Percentiles rank a stretch among this genome's conserved stretches.
phyloP scores from a whole-genome alignment of 1,139 yeast genomes.

The Barnettozyma hawaiiensis region DNA sequence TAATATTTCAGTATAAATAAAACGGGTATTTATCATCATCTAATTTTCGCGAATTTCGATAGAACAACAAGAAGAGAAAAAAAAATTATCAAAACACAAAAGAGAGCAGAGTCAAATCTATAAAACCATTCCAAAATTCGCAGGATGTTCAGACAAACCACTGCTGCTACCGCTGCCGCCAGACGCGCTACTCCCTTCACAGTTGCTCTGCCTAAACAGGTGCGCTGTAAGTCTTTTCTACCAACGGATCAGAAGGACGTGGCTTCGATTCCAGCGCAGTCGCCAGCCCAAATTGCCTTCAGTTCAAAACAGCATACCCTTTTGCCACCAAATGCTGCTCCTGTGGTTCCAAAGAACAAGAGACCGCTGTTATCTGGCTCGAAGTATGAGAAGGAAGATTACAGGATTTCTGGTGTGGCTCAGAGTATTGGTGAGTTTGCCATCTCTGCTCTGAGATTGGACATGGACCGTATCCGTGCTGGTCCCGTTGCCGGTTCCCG shows the following conservation, averaged over 20 bases:
- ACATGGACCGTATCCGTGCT: slow-evolving; percentile 88
- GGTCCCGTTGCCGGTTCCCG: slow-evolving; percentile 92
- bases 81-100: too few relatives aligned
- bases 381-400: slow-evolving; percentile 53
- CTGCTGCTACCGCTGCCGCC: too few relatives aligned
- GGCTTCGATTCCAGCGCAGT: slow-evolving; percentile 12
- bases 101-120: too few relatives aligned
- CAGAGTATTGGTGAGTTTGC: slow-evolving; percentile 68
- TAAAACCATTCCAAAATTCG: too few relatives aligned
- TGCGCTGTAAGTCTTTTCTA: slow-evolving; percentile 15
- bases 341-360: slow-evolving; percentile 28
- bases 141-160: slow-evolving; percentile 1
- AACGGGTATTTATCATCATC: too few relatives aligned
- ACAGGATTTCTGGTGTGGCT: slow-evolving; percentile 62
- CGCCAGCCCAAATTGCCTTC: slow-evolving; percentile 24
- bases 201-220: not conserved
- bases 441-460: slow-evolving; percentile 62
- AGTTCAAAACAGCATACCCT: slow-evolving; percentile 21
- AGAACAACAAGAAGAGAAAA: too few relatives aligned
- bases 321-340: slow-evolving; percentile 22
- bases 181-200: not conserved
- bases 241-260: slow-evolving; percentile 15
- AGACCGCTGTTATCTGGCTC: slow-evolving; percentile 50
- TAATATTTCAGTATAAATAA: too few relatives aligned
- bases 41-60: slow-evolving; percentile 2